Evolutionary conservation across 1,284 basidiomycete species (phyloP), one percentile per base, ranked within the genome.

Genomic region (Anthracocystis panici-leucophaei): DNA sequence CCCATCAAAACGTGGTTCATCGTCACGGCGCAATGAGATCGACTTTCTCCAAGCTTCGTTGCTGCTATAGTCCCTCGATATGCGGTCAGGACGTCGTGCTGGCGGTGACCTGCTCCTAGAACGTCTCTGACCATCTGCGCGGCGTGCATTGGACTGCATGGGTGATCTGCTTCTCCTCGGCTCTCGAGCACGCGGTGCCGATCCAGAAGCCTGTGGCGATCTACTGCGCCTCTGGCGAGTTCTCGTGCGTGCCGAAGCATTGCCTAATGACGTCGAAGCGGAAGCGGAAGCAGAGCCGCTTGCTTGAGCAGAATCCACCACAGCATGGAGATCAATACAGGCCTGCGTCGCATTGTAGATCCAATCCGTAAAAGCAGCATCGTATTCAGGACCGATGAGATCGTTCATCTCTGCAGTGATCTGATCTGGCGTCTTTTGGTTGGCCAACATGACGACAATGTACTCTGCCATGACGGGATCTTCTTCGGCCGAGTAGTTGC

Each of bases 401-500:
- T 84, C 82, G 41, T 74, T 55, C 44, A 84, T 74, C 69, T 84
- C 82, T 21, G 74, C 68, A 5, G 76, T 78, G 62, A 84, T 78
- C 63, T 80, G 77, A 5, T 77, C 76, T 5, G 69, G 57, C 18
- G 79, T 72, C 65, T 84, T 84, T 50, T 77, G 77, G 40, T 84
- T 84, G 35, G 82, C 82, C 38, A 84, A 67, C 84, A 85, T 85
- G 51, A 85, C 84, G 20, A 82, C 80, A 42, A 85, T 78, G 59
- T 84, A 85, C 57, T 85, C 84, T 51, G 82, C 82, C 80, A 81
- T 81, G 33, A 83, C 77, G 21, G 64, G 55, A 49, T 83, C 82
- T 48, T 81, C 81, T 14, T 59, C 48, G 27, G 65, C 53, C 3
- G 78, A 75, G 63, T 81, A 79, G 16, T 65, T 67, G 45, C 74